A percentile compares a stretch with the other conserved stretches of the same genome.
Evolutionary conservation across 208 protist species (phyloP).

Genomic region (Wallacemonas collosoma): DNA sequence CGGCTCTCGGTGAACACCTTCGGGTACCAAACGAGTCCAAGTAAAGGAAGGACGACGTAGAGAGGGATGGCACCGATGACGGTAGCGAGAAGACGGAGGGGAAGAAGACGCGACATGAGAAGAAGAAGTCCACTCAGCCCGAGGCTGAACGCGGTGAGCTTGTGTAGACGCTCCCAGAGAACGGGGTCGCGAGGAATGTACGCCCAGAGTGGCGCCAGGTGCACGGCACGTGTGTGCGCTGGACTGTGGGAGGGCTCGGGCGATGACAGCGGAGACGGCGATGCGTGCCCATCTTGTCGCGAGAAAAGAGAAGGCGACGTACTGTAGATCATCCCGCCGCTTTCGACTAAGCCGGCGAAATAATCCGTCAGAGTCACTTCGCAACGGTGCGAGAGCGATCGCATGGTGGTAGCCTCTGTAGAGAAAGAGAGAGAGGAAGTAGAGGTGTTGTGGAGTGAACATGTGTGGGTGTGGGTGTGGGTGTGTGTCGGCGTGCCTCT

Average conservation of each 20-base stretch:
- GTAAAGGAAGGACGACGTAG: slow-evolving; percentile 39
- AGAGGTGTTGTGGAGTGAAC: too few species aligned
- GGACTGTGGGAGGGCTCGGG: too few species aligned
- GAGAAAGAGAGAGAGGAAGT: too few species aligned
- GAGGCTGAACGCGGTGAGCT: background rate
- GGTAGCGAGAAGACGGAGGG: background rate
- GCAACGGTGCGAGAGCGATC: too few species aligned
- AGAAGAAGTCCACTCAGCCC: background rate
- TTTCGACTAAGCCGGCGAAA: slow-evolving; percentile 14
- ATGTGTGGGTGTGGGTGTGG: too few species aligned
- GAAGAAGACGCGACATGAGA: background rate
- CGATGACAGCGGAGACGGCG: too few species aligned
- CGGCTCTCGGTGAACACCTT: slow-evolving; percentile 40
- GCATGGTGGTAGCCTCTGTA: too few species aligned
- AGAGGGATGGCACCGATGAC: slow-evolving; percentile 16
- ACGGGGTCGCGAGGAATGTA: background rate
- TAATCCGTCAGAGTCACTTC: background rate
- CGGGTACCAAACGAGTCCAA: slow-evolving; percentile 45
- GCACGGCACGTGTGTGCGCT: background rate
- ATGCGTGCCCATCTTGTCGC: too few species aligned
- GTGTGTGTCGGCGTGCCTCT: too few species aligned
- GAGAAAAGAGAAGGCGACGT: background rate
- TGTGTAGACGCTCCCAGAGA: background rate
- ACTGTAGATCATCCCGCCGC: background rate
- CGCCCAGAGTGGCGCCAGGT: background rate